phyloP scores from a whole-genome alignment of 1,284 basidiomycete species.

The Ganoderma multipileum region DNA sequence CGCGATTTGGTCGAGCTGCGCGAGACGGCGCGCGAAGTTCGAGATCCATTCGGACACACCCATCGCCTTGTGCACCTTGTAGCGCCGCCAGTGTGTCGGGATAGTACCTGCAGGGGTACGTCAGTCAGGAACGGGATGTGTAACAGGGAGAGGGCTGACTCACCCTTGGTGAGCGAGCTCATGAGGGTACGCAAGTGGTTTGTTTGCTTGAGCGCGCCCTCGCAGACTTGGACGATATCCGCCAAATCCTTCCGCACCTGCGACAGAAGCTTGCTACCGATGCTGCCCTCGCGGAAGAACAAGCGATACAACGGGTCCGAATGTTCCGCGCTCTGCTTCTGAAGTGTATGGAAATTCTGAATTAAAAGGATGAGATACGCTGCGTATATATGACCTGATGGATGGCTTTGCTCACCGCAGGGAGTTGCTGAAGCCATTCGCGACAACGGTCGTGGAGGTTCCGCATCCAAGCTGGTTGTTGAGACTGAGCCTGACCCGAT shows the following conservation, averaged over 20 bases:
- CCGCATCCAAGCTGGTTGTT: constrained; percentile 94
- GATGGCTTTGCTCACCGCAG: constrained; percentile 58
- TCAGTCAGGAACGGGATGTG: background rate
- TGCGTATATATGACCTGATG: background rate
- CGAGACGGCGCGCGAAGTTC: constrained; percentile 81
- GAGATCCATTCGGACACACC: constrained; percentile 86
- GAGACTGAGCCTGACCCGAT: constrained; percentile 62
- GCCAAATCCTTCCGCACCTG: constrained; percentile 83
- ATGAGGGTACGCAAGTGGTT: constrained; percentile 91
- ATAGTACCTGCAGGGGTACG: constrained; percentile 69
- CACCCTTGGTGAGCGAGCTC: constrained; percentile 89
- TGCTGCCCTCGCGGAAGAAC: constrained; percentile 87
- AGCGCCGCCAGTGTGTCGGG: constrained; percentile 86
- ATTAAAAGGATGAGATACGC: constrained; percentile 1
- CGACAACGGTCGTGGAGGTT: constrained; percentile 78
- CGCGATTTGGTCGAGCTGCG: constrained; percentile 83
- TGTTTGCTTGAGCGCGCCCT: constrained; percentile 90
- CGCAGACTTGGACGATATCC: constrained; percentile 85
- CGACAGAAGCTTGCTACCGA: constrained; percentile 78
- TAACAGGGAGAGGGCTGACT: constrained; percentile 19
- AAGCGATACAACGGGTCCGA: constrained; percentile 88
- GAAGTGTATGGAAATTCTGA: constrained; percentile 68
- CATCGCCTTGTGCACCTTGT: constrained; percentile 86
- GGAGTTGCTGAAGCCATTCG: constrained; percentile 84
- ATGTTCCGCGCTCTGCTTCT: constrained; percentile 71